A percentile compares a stretch with the other conserved stretches of the same genome.
Evolutionary conservation across 2,329 filamentous ascomycete species (phyloP).

Genomic region (Corniculantispora saksenae): DNA sequence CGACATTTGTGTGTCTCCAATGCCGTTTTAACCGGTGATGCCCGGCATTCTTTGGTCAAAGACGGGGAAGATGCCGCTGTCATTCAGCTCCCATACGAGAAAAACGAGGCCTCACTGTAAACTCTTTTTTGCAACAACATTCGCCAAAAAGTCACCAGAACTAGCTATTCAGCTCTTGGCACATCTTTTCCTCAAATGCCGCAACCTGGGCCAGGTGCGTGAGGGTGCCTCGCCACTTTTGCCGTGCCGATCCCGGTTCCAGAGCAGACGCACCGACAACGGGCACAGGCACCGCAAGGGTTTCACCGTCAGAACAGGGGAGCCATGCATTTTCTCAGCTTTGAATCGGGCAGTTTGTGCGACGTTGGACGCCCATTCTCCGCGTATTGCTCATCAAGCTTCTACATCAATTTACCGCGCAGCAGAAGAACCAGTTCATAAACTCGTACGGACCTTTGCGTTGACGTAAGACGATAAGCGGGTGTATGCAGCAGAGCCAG

Average conservation of each 20-base stretch:
- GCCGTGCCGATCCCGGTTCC: not conserved
- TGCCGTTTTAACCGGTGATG: not conserved
- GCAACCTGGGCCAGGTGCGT: not conserved
- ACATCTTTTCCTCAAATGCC: not conserved
- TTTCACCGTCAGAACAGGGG: not conserved
- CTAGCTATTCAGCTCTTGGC: not conserved
- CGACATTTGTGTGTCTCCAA: not conserved
- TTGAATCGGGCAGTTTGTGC: not conserved
- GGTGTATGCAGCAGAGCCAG: not conserved
- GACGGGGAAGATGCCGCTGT: not conserved
- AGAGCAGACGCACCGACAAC: not conserved
- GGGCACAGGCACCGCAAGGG: not conserved
- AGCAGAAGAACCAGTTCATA: not conserved
- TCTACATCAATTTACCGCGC: not conserved
- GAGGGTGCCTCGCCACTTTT: not conserved
- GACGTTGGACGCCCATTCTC: not conserved
- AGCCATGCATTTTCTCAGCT: not conserved
- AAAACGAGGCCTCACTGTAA: not conserved
- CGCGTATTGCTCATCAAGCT: not conserved
- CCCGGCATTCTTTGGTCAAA: not conserved
- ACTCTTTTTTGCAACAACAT: too few species aligned
- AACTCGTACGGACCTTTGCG: too few species aligned
- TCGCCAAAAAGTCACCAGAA: too few species aligned
- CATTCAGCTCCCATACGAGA: not conserved
- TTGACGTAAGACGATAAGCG: constrained; percentile 5